Conservation (phyloP, 441 rosid species). For the Croton laevigatus region DNA sequence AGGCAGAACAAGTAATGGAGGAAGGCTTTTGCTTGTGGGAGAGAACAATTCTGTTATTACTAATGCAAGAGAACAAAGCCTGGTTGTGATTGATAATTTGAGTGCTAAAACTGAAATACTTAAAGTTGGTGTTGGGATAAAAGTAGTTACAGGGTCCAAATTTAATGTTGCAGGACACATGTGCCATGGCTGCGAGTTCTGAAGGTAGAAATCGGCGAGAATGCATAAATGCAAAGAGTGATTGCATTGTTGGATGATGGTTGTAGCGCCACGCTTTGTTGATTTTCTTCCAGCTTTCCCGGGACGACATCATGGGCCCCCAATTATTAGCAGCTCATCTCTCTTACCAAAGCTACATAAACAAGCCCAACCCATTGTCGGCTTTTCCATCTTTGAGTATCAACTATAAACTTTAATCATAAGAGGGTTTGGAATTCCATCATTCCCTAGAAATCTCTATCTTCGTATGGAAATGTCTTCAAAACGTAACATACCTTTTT, state of each 20-base stretch:
- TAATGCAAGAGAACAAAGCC: conserved; percentile 18
- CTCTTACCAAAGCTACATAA: not conserved
- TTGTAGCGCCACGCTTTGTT: conserved; percentile 15
- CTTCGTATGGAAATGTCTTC: too few species aligned
- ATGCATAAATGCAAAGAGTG: too few species aligned
- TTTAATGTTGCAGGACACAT: conserved; percentile 28
- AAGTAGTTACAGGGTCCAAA: conserved; percentile 25
- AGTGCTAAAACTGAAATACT: conserved; percentile 24
- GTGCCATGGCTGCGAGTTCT: conserved; percentile 34
- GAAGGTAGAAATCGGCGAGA: not conserved
- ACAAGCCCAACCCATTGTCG: not conserved
- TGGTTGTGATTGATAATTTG: conserved; percentile 21
- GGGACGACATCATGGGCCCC: not conserved
- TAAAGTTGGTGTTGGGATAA: conserved; percentile 17
- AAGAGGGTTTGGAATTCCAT: too few species aligned
- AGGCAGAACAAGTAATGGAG: conserved; percentile 42
- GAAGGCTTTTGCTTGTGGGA: conserved; percentile 20
- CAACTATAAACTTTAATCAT: too few species aligned
- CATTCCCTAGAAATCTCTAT: too few species aligned
- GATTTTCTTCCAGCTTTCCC: not conserved
- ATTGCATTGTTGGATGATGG: conserved; percentile 20
- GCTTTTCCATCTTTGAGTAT: too few species aligned
- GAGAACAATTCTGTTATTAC: not conserved
- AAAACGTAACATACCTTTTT: too few species aligned
- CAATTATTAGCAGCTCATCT: not conserved